Percentiles rank a stretch among this genome's conserved stretches.
Evolutionary conservation across 495 filamentous ascomycete genomes (phyloP).

Genomic region (Neurospora sublineolata): DNA sequence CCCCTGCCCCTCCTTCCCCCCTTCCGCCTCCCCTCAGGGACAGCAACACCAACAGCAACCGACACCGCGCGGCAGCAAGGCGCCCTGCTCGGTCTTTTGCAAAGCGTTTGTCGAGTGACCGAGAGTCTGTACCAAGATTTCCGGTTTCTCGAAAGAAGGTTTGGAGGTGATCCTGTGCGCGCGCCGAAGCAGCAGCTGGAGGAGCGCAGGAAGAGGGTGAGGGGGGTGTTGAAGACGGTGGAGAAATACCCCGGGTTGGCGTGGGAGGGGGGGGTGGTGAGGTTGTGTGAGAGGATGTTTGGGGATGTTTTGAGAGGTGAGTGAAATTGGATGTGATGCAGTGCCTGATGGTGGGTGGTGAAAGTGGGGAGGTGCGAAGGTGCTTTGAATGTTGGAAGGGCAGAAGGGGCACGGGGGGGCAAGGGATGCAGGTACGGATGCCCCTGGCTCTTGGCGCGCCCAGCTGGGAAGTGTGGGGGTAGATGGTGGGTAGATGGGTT

Average conservation of each 20-base stretch:
- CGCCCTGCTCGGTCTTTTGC: background rate
- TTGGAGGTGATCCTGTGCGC: background rate
- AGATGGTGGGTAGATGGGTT: background rate
- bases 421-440: background rate
- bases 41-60: background rate
- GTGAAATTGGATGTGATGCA: background rate
- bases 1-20: background rate
- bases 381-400: background rate
- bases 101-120: background rate
- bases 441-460: background rate
- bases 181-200: background rate
- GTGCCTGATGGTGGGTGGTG: background rate
- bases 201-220: background rate
- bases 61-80: background rate
- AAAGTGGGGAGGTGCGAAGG: background rate
- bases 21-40: background rate
- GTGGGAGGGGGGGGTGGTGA: background rate
- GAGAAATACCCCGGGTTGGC: background rate
- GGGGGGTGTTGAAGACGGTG: background rate
- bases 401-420: background rate
- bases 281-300: background rate
- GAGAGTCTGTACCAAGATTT: background rate
- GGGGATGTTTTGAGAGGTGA: background rate
- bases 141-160: background rate
- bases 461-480: background rate